These are phyloP conservation scores for Lactarius indigo DNA, from an alignment of 768 basidiomycete genomes.

Conservation along the genomic window DNA sequence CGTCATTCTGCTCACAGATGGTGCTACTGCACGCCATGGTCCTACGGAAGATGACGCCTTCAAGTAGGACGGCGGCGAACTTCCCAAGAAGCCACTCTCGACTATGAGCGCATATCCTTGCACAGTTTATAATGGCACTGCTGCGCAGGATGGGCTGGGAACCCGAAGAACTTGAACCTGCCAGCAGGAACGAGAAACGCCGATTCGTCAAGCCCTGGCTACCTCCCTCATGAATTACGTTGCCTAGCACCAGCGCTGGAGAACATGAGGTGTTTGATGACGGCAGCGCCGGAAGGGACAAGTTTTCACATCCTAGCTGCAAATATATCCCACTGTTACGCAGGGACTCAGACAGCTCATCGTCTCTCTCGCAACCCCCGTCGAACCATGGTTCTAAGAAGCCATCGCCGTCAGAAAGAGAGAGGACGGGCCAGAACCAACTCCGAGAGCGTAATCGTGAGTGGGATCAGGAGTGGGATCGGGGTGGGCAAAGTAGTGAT, in stretches of 20 bases:
- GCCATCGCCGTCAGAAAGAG: not conserved
- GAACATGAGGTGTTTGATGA: slow-evolving; percentile 72
- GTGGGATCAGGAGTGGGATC: not conserved
- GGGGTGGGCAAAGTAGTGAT: slow-evolving; percentile 4
- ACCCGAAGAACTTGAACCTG: slow-evolving; percentile 66
- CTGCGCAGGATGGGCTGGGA: slow-evolving; percentile 97
- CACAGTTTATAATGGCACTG: slow-evolving; percentile 64
- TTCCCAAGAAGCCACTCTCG: slow-evolving; percentile 77
- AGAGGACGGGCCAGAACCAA: slow-evolving; percentile 2
- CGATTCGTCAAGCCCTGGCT: slow-evolving; percentile 74
- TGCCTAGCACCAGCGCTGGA: slow-evolving; percentile 93
- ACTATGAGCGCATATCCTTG: slow-evolving; percentile 62
- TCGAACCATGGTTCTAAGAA: slow-evolving; percentile 15
- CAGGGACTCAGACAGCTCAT: slow-evolving; percentile 41
- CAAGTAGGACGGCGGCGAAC: slow-evolving; percentile 52
- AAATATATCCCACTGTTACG: slow-evolving; percentile 82
- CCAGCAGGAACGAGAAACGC: slow-evolving; percentile 47
- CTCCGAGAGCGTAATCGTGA: not conserved
- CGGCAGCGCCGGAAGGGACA: slow-evolving; percentile 49
- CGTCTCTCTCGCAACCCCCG: slow-evolving; percentile 4
- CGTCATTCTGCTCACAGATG: slow-evolving; percentile 49
- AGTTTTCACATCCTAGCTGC: slow-evolving; percentile 38
- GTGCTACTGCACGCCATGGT: slow-evolving; percentile 31
- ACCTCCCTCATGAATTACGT: slow-evolving; percentile 75
- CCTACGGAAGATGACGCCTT: slow-evolving; percentile 76